Evolutionary conservation across 75 land plant species (phyloP), one percentile per base, ranked within the genome.

Genomic region (Sequoia sempervirens): DNA sequence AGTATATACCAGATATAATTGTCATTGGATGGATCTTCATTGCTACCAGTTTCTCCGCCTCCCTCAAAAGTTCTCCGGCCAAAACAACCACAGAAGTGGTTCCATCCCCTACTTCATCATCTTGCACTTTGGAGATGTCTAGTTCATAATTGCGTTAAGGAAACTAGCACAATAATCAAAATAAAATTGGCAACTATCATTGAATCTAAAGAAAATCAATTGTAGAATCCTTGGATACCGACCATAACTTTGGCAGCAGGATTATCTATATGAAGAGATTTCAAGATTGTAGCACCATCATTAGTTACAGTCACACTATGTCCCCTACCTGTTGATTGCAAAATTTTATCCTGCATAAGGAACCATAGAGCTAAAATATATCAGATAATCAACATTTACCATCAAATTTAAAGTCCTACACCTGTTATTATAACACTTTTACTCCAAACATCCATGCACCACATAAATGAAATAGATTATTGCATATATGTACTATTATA

Each of bases 101-200:
- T 32, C 99, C 99, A 89, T 97, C 99, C 84, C 99, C 99, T 82
- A 97, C 99, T 85, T 97, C 99, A 90, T 97, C 99, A 87, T 97
- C 99, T 90, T 97, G 99, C 53, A 95, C 99, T 83, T 97, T 97
- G 32, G 99, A 97, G 50, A 96, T 96, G 54, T 96, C 98, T 96
- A 52, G 73, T 78, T n/a, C 26, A 40, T 78, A 11, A 78, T 45
- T n/a, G 30, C 1, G n/a, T 78, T 43, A 26, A 78, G 52, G 28
- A 78, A 45, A 78, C 80, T 43, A 78, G 11, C 12, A 12, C 6
- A 69, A 83, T 36, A 43, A 79, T 78, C 41, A 23, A 43, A n/a
- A 78, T n/a, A 40, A 70, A n/a, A n/a, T 78, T 9, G 28, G 26
- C 50, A 43, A 8, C 11, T 78, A 78, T 41, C 50, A 45, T 10